phyloP scores from a whole-genome alignment of 352 stramenopile species.

The Phytophthora capsici region DNA sequence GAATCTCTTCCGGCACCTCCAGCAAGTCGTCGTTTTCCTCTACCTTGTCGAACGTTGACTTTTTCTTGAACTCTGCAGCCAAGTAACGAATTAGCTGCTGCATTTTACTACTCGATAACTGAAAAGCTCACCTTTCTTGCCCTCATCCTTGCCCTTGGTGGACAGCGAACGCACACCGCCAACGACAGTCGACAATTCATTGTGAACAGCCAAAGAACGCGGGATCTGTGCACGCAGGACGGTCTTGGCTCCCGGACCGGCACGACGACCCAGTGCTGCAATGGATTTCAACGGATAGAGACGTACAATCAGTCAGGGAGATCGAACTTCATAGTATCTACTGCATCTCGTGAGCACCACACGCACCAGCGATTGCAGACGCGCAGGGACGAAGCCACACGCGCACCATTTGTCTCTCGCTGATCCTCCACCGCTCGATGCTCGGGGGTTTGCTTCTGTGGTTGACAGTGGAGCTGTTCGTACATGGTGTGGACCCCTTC shows the following conservation, averaged over 20 bases:
- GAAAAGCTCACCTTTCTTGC: slow-evolving; percentile 49
- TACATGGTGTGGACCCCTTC: slow-evolving; percentile 14
- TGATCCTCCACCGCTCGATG: slow-evolving; percentile 32
- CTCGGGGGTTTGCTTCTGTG: slow-evolving; percentile 32
- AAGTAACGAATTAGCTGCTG: not conserved
- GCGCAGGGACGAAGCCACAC: slow-evolving; percentile 67
- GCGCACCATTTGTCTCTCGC: slow-evolving; percentile 60
- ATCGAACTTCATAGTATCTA: not conserved
- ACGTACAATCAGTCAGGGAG: not conserved
- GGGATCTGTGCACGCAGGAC: slow-evolving; percentile 29
- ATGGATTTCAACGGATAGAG: slow-evolving; percentile 5
- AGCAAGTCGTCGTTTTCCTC: slow-evolving; percentile 51
- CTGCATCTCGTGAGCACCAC: not conserved
- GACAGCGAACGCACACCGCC: slow-evolving; percentile 39
- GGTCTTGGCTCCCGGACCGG: slow-evolving; percentile 11
- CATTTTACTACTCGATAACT: not conserved
- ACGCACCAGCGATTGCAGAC: slow-evolving; percentile 56
- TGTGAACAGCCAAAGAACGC: slow-evolving; percentile 20
- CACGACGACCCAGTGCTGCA: slow-evolving; percentile 29
- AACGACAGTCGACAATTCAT: slow-evolving; percentile 14
- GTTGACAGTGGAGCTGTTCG: slow-evolving; percentile 23
- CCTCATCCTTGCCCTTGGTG: slow-evolving; percentile 49
- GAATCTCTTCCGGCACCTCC: slow-evolving; percentile 62
- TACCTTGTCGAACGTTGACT: slow-evolving; percentile 65
- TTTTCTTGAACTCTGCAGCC: slow-evolving; percentile 54